These are phyloP conservation scores for Funneliformis caledonium DNA, from an alignment of 371 early-diverging fungal genomes.

Conservation along the genomic window DNA sequence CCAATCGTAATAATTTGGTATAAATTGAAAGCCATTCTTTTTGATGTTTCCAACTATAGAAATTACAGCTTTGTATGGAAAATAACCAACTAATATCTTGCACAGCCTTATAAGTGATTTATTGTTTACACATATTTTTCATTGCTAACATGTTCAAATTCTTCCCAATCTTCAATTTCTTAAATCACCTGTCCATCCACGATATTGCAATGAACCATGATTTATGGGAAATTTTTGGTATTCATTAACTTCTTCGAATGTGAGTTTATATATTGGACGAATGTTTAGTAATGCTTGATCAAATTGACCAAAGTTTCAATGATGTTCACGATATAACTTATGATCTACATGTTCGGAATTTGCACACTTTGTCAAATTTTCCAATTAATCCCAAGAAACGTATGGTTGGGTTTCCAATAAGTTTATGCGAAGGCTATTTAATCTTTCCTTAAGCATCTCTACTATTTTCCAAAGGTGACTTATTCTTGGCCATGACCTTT, in stretches of 20 bases:
- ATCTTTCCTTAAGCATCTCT: not conserved
- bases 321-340: not conserved
- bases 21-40: not conserved
- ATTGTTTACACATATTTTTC: not conserved
- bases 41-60: not conserved
- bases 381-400: not conserved
- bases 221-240: not conserved
- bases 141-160: no score
- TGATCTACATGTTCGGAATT: not conserved
- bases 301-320: conserved; percentile 5
- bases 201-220: not conserved
- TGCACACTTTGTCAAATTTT: not conserved
- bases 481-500: not conserved
- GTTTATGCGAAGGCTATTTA: not conserved
- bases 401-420: not conserved
- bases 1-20: not conserved
- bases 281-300: not conserved
- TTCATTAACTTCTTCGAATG: not conserved
- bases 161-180: not conserved
- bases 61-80: not conserved
- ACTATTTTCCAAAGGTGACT: not conserved
- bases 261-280: not conserved
- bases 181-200: not conserved
- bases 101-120: not conserved
- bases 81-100: not conserved